These are phyloP conservation scores for Grifola frondosa DNA, from an alignment of 1,284 basidiomycete genomes.

Conservation along the genomic window DNA sequence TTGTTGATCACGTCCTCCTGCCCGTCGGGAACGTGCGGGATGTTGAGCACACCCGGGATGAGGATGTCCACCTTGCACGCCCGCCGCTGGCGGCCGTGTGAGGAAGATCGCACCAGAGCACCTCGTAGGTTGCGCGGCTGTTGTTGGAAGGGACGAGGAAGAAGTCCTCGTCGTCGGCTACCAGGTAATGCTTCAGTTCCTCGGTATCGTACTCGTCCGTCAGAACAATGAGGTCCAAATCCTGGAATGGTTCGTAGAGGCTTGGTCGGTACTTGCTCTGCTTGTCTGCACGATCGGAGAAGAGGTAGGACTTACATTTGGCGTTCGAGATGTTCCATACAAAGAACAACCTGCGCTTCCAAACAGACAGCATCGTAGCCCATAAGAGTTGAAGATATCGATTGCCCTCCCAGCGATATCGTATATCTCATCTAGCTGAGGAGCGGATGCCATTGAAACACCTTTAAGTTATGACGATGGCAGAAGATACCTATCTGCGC, in stretches of 20 bases:
- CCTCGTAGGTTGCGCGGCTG: slow-evolving; percentile 26
- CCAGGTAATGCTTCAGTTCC: slow-evolving; percentile 25
- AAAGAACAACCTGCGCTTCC: slow-evolving; percentile 33
- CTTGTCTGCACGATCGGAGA: background rate
- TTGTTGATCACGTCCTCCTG: slow-evolving; percentile 15
- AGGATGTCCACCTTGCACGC: slow-evolving; percentile 37
- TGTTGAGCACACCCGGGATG: slow-evolving; percentile 31
- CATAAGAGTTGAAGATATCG: slow-evolving; percentile 2
- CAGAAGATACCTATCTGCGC: too few species aligned
- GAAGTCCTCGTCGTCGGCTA: slow-evolving; percentile 19
- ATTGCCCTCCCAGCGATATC: background rate
- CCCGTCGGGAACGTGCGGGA: slow-evolving; percentile 27
- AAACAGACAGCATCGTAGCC: slow-evolving; percentile 14
- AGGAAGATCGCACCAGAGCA: slow-evolving; percentile 29
- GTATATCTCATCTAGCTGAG: slow-evolving; percentile 24
- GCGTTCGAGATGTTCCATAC: slow-evolving; percentile 38
- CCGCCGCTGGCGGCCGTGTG: slow-evolving; percentile 2
- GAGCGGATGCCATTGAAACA: too few species aligned
- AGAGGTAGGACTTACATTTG: slow-evolving; percentile 33
- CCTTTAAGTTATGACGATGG: too few species aligned
- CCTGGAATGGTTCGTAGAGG: too few species aligned
- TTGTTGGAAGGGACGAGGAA: slow-evolving; percentile 26
- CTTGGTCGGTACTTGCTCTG: too few species aligned
- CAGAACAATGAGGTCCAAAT: slow-evolving; percentile 32
- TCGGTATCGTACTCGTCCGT: slow-evolving; percentile 19